These are phyloP conservation scores for Postia placenta DNA, from an alignment of 768 basidiomycete species.

Conservation along the genomic window DNA sequence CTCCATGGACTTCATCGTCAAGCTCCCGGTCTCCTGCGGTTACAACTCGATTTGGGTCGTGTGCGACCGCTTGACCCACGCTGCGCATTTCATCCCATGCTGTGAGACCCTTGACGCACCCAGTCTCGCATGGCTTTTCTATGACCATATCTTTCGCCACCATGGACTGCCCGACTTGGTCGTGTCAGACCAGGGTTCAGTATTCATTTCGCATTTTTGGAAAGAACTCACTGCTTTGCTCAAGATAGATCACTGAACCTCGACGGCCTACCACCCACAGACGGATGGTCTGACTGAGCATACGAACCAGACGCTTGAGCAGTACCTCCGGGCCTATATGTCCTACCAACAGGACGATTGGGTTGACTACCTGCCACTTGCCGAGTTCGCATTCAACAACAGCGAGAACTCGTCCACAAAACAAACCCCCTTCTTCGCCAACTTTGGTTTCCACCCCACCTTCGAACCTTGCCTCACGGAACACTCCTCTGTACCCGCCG, in stretches of 20 bases:
- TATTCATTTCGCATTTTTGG: conserved; percentile 10
- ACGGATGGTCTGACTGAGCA: conserved; percentile 33
- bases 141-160: conserved; percentile 7
- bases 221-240: neutral
- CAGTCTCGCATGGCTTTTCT: conserved; percentile 10
- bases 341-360: conserved; percentile 37
- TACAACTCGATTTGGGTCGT: conserved; percentile 16
- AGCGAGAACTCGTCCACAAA: conserved; percentile 23
- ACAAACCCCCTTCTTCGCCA: conserved; percentile 6
- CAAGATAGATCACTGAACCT: conserved; percentile 14
- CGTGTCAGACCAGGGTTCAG: conserved; percentile 13
- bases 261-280: conserved; percentile 39
- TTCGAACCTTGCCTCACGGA: conserved; percentile 26
- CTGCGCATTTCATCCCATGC: conserved; percentile 10
- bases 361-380: conserved; percentile 31
- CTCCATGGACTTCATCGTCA: conserved; percentile 18
- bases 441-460: conserved; percentile 9
- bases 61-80: conserved; percentile 1
- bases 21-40: conserved; percentile 16
- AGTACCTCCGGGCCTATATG: conserved; percentile 21
- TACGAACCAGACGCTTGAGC: conserved; percentile 32
- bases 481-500: conserved; percentile 23
- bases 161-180: conserved; percentile 11
- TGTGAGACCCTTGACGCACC: conserved; percentile 9
- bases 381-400: conserved; percentile 38